Evolutionary conservation across 179 eudicot genomes (phyloP), one percentile per base, ranked within the genome.

Genomic region (Corrigiola litoralis): DNA sequence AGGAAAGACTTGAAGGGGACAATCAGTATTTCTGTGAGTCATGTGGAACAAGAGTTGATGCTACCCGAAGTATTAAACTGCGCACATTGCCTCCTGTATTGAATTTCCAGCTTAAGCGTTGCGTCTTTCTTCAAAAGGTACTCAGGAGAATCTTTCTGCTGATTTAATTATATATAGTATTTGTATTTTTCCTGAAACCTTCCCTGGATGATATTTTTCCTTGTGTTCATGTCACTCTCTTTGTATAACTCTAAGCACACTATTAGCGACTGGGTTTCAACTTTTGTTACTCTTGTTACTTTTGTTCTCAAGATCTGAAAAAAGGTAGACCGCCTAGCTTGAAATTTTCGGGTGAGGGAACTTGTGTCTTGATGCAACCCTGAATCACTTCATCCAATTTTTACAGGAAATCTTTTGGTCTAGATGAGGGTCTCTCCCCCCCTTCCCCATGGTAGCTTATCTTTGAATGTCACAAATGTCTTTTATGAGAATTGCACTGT

Each of bases 31-130:
- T 75, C 69, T 94, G 99, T 45, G 85, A 85, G 51, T 81, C 90
- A 27, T 94, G 99, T 82, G 83, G 83, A 48, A 71, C 78, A 60
- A 83, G 92, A 69, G 95, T 82, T 72, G 87, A 94, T 85, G 99
- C 99, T 72, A 83, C 85, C 11, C 97, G 96, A 49, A 78, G 92
- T 82, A 94, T 94, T 68, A 88, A 86, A 81, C 66, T 94, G 74
- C 87, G 96, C 53, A 80, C 86, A 31, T 80, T 94, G 71, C 99
- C 99, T 53, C 75, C 89, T 52, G 85, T 87, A 60, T 85, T 94
- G 37, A 94, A 90, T 80, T 84, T 94, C 77, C 97, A 94, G 87
- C 99, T 94, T 69, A 94, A 94, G 79, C 96, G 99, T 34, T 94
- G 88, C 73, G 85, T 94, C 68, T 94, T 94, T 75, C 91, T 87